Base-by-base conservation (phyloP, 352 stramenopile genomes). In the Phytophthora citricola region DNA sequence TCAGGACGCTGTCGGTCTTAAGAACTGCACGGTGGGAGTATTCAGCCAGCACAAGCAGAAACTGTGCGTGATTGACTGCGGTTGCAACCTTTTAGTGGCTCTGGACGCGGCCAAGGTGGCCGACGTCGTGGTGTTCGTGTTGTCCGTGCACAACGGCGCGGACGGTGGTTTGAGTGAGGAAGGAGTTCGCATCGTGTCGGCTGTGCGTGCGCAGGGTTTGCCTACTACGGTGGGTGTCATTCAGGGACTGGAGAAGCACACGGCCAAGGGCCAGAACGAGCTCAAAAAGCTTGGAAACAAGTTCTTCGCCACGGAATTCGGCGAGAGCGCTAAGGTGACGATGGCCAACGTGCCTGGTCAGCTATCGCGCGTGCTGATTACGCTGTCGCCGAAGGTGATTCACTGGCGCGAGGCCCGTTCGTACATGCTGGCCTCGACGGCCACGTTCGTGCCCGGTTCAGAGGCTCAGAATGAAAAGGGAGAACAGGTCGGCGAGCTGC, bases 181-280 rank as follows among this genome's bases (percentile, higher is more conserved):
- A 48, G 94, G 95, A 4, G 86, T 98, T 58, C 78, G 85, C 32
- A 92, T 98, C 38, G 75, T 99, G 48, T 94, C 89, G 46, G 92
- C 94, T 3, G 78, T 99, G 46, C 97, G 97, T 53, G 92, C 88
- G 11, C 95, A 98, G 63, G 95, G 96, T 29, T 63, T 98, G 26
- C 95, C 94, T 0, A 89, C 92, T 4, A 88, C 90, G 1, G 82
- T 97, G 15, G 91, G 91, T 12, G 75, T 96, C 22, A 81, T 97
- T 52, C 87, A 96, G 58, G 91, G 91, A 36, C 75, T 97, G 12
- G 89, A 97, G 20, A 77, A 61, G 49, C 83, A 89, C 50, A 76
- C 76, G 29, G 27, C 72, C 49, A 97, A 96, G 72, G 60, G 66
- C 15, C 83, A 95, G 70, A 63, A 45, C 39, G 91, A 97, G 39